Evolutionary conservation across 2,329 filamentous ascomycete species (phyloP), one percentile per base, ranked within the genome.

Genomic region (Fusarium caatingaense): DNA sequence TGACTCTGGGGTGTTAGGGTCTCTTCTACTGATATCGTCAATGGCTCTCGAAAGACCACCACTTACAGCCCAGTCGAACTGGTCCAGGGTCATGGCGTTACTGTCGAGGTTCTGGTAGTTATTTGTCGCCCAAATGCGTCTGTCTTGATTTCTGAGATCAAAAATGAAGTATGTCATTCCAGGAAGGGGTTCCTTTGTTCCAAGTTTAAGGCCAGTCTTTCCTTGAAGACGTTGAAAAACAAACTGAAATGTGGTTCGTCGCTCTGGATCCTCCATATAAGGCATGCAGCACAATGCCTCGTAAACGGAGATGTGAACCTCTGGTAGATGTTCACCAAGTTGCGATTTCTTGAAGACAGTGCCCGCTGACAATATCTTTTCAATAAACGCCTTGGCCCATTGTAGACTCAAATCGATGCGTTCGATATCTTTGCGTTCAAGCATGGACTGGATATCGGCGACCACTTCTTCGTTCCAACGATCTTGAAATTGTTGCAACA

Each of bases 1-100:
- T 47, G 80, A 74, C 54, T 80, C 78, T 18, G 83, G 78, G 23
- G 69, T 74, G 3, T 75, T 70, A 20, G 77, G 60, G 46, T 86
- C 86, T 57, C 83, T 85, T 63, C 74, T 76, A 44, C 87, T 86
- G 3, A 91, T 89, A 28, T 86, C 84, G 51, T 86, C 82, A 63
- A 97, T 89, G 10, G 89, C 90, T 58, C 86, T 83, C 40, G 89
- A 82, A 20, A 98, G 83, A 34, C 91, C 89, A 65, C 92, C 91
- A 68, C 90, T 90, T 42, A 98, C 89, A 13, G 93, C 92, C 91
- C 92, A 97, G 45, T 97, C 92, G 77, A 97, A 98, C 69, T 96
- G 92, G 37, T 89, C 85, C 12, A 87, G 83, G 1, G 90, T 89
- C 53, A 97, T 86, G 21, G 82, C 81, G 27, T 85, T 83, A 15